Conservation (phyloP, 1,284 basidiomycete genomes). For the Austroboletus rostrupii region DNA sequence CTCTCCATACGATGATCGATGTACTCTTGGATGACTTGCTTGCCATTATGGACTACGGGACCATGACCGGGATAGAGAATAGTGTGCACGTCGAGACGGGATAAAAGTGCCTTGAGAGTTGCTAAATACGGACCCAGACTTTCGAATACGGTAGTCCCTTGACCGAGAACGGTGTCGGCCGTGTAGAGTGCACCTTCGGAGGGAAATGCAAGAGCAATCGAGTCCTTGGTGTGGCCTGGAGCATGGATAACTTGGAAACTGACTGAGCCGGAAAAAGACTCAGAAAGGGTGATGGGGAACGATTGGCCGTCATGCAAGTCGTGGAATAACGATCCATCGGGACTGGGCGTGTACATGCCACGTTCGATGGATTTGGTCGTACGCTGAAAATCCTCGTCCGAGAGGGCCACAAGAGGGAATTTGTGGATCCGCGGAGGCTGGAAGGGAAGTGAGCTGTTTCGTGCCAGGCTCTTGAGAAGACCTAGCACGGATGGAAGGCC, state of each 20-base stretch:
- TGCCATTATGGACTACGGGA: constrained; percentile 62
- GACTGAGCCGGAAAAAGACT: constrained; percentile 2
- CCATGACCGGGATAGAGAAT: constrained; percentile 87
- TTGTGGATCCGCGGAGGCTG: constrained; percentile 71
- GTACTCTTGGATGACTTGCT: constrained; percentile 65
- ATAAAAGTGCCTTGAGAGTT: constrained; percentile 63
- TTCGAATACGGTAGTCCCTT: constrained; percentile 89
- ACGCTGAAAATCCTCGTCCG: constrained; percentile 35
- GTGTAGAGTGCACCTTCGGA: constrained; percentile 75
- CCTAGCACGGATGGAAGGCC: constrained; percentile 73
- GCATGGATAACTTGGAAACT: constrained; percentile 71
- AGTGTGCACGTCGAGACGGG: constrained; percentile 40
- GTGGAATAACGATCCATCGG: constrained; percentile 46
- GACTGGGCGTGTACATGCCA: constrained; percentile 42
- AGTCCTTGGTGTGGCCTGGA: constrained; percentile 90
- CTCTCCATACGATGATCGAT: constrained; percentile 80
- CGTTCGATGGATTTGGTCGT: constrained; percentile 43
- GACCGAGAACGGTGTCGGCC: constrained; percentile 87
- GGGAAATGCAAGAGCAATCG: constrained; percentile 68
- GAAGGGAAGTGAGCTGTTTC: constrained; percentile 43
- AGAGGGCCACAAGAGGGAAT: constrained; percentile 40
- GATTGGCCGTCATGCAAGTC: constrained; percentile 53
- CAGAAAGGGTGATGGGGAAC: constrained; percentile 33
- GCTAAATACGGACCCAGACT: constrained; percentile 74
- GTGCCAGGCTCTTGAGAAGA: constrained; percentile 54